These are phyloP conservation scores for Pestalotiopsis sp. DNA, from an alignment of 2,329 filamentous ascomycete genomes.

Conservation along the genomic window DNA sequence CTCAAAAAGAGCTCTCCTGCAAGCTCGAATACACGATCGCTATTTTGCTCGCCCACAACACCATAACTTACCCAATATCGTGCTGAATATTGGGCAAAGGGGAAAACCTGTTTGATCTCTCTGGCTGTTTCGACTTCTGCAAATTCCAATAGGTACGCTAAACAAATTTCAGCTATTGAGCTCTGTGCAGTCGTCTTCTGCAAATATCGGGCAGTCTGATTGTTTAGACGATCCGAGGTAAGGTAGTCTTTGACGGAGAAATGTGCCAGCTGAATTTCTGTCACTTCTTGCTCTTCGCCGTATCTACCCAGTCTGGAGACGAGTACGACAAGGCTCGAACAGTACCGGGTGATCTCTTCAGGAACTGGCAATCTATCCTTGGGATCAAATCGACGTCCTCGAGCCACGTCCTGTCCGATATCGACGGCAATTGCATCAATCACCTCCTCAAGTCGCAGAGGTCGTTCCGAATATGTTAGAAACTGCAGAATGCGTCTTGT, in stretches of 20 bases:
- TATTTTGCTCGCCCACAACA: conserved; percentile 16
- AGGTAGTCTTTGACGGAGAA: conserved; percentile 35
- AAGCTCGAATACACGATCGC: not conserved
- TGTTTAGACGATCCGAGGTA: conserved; percentile 20
- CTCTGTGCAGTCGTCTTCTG: conserved; percentile 16
- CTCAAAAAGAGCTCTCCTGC: conserved; percentile 12
- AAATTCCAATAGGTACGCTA: conserved; percentile 26
- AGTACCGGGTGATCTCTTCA: conserved; percentile 27
- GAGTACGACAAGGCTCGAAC: conserved; percentile 27
- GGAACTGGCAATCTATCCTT: conserved; percentile 27
- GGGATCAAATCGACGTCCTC: conserved; percentile 24
- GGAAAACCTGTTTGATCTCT: conserved; percentile 11
- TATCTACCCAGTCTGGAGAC: conserved; percentile 4
- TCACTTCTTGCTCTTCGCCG: not conserved
- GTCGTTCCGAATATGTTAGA: conserved; percentile 27
- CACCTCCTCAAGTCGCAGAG: conserved; percentile 29
- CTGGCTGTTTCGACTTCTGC: conserved; percentile 3
- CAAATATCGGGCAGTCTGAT: conserved; percentile 1
- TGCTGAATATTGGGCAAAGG: conserved; percentile 24
- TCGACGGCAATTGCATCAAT: conserved; percentile 30
- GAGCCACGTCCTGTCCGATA: not conserved
- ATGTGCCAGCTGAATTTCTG: conserved; percentile 29
- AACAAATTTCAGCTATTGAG: conserved; percentile 24
- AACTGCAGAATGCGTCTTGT: conserved; percentile 22
- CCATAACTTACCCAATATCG: conserved; percentile 24